These are phyloP conservation scores for Sisymbrium altissimum DNA, from an alignment of 345 rosid genomes.

Conservation along the genomic window DNA sequence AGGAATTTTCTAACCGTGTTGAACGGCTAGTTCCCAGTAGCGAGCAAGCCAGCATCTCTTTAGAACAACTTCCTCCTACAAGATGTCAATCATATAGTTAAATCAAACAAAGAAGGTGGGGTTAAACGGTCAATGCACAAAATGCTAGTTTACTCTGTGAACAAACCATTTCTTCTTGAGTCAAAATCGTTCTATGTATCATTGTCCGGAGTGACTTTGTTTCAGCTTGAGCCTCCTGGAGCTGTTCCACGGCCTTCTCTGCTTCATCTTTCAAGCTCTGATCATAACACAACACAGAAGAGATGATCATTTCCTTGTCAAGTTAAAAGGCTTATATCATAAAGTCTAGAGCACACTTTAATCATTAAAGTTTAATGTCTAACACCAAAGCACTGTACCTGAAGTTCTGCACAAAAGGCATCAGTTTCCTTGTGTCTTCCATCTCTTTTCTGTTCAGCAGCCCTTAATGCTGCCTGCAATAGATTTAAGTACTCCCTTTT, in stretches of 20 bases:
- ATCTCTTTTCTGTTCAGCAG: slow-evolving; percentile 68
- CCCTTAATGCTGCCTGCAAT: slow-evolving; percentile 82
- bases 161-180: slow-evolving; percentile 88
- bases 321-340: background rate
- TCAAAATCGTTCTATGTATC: slow-evolving; percentile 89
- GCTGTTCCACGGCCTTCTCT: slow-evolving; percentile 53
- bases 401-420: slow-evolving; percentile 61
- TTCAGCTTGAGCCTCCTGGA: slow-evolving; percentile 80
- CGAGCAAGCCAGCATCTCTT: slow-evolving; percentile 99
- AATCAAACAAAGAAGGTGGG: slow-evolving; percentile 10
- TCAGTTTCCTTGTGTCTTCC: slow-evolving; percentile 70
- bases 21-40: slow-evolving; percentile 92
- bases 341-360: background rate
- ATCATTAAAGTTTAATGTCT: no score
- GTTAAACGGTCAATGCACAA: slow-evolving; percentile 7
- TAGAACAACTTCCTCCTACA: slow-evolving; percentile 95
- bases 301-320: slow-evolving; percentile 9
- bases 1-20: slow-evolving; percentile 51
- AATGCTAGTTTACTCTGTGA: background rate
- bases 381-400: slow-evolving; percentile 45
- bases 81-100: slow-evolving; percentile 8
- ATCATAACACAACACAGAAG: slow-evolving; percentile 13
- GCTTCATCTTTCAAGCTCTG: slow-evolving; percentile 81
- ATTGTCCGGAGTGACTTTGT: slow-evolving; percentile 72
- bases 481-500: slow-evolving; percentile 7